These are phyloP conservation scores for Eremothecium cymbalariae DNA, from an alignment of 1,139 yeast species.

Conservation along the genomic window DNA sequence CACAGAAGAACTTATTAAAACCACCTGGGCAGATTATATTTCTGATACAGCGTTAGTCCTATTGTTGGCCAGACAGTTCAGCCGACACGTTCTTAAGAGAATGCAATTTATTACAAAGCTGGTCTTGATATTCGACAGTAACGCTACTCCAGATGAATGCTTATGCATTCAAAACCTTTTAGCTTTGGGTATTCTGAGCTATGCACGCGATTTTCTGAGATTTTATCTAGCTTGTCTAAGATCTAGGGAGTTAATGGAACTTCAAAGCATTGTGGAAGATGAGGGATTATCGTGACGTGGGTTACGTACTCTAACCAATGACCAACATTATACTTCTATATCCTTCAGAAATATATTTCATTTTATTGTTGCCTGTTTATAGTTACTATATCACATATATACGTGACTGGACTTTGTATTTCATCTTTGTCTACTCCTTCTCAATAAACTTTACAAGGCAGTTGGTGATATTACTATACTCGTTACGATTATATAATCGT, in stretches of 20 bases:
- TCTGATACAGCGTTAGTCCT: neutral
- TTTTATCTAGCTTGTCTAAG: conserved; percentile 23
- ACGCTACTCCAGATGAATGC: conserved; percentile 36
- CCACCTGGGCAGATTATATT: conserved; percentile 1
- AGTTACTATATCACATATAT: no score
- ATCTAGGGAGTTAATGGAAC: conserved; percentile 20
- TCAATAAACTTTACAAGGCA: no score
- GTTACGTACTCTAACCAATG: no score
- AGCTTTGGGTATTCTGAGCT: conserved; percentile 14
- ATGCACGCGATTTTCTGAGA: conserved; percentile 18
- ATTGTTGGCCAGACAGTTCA: neutral
- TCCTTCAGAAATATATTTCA: no score
- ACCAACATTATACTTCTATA: no score
- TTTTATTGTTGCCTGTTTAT: no score
- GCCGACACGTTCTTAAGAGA: neutral
- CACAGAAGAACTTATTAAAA: neutral
- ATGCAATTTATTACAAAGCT: neutral
- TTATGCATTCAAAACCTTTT: conserved; percentile 36
- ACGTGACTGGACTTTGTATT: no score
- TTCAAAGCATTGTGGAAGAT: conserved; percentile 10
- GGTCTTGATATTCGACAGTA: conserved; percentile 8
- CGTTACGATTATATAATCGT: no score
- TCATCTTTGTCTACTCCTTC: no score
- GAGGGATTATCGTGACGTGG: no score
- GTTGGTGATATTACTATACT: no score